Evolutionary conservation across 2,329 filamentous ascomycete species (phyloP).

Genomic region (Penicillium capsulatum): DNA sequence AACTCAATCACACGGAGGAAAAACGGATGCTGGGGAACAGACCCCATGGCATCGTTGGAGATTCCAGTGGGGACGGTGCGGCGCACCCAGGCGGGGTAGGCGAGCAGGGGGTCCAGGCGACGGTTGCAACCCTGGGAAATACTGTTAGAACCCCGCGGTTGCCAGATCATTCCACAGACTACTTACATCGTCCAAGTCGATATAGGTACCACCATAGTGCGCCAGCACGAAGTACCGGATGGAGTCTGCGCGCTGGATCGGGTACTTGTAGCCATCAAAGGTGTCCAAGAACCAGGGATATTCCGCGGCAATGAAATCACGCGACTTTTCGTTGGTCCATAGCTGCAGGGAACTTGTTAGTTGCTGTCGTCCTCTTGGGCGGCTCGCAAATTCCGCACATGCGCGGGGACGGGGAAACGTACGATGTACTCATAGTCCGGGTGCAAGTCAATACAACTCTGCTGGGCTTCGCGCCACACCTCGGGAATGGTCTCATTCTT

Average conservation of each 20-base stretch:
- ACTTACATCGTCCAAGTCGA: conserved; percentile 68
- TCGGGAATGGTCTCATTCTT: conserved; percentile 64
- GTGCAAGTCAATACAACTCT: conserved; percentile 64
- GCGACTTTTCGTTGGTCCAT: conserved; percentile 68
- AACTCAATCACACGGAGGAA: conserved; percentile 66
- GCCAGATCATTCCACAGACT: not conserved
- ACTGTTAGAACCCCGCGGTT: conserved; percentile 7
- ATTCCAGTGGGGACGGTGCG: conserved; percentile 72
- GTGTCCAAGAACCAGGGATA: conserved; percentile 75
- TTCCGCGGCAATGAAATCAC: conserved; percentile 66
- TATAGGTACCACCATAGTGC: conserved; percentile 74
- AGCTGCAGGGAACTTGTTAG: conserved; percentile 49
- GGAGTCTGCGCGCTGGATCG: conserved; percentile 72
- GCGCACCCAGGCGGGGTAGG: conserved; percentile 66
- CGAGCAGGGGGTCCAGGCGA: conserved; percentile 62
- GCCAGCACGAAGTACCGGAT: conserved; percentile 76
- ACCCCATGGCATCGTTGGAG: conserved; percentile 75
- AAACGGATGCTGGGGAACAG: conserved; percentile 68
- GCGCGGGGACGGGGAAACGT: too few species aligned
- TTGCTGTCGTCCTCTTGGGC: too few species aligned
- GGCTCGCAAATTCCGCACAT: too few species aligned
- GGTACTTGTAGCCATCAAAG: conserved; percentile 68
- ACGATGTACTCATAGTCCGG: conserved; percentile 71
- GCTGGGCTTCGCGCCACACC: conserved; percentile 62
- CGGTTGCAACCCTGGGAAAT: conserved; percentile 59